Base-by-base conservation (phyloP, 169 alveolate genomes). In the Plasmodium knowlesi region DNA sequence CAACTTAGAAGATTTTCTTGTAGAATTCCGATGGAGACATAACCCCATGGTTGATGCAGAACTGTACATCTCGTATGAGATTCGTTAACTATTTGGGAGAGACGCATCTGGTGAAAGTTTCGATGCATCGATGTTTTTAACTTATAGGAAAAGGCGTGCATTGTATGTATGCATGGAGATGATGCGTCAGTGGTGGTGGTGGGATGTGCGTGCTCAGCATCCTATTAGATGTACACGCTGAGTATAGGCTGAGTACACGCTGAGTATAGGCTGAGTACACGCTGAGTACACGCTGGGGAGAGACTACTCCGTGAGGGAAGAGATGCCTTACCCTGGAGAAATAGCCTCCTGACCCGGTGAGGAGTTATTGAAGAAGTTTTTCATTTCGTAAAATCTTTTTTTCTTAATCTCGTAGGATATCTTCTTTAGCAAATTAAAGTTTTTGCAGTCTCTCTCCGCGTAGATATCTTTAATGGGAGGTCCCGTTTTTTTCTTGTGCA, bases 401-500 rank as follows among this genome's bases (percentile, higher is more conserved):
- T 34, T 84, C 70, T 83, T 92, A 28, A 92, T 92, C 83, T 92
- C 92, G 74, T 92, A 83, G 14, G 95, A 85, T 41, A 92, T 83
- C 83, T 83, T 83, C 73, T 92, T 84, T 37, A 92, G n/a, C 12
- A 92, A 32, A 25, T 57, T 84, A 72, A 92, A 92, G 54, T 84
- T 82, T 22, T 83, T 84, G 74, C 19, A 37, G 76, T 96, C 97
- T 84, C 92, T 93, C 79, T 95, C 96, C 12, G 96, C 92, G 82
- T 96, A 96, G n/a, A 93, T 95, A 54, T 96, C 97, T 10, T 37
- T 25, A n/a, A 76, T 74, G 19, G 80, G 82, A 46, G 76, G 78
- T 1, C 94, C 80, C 32, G 83, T 96, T 95, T 89, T 89, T 79
- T 95, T 96, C 30, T 90, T 71, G 32, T 96, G 97, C 1, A 95